These are phyloP conservation scores for Pichia sp. DNA, from an alignment of 1,139 yeast species.

Conservation along the genomic window DNA sequence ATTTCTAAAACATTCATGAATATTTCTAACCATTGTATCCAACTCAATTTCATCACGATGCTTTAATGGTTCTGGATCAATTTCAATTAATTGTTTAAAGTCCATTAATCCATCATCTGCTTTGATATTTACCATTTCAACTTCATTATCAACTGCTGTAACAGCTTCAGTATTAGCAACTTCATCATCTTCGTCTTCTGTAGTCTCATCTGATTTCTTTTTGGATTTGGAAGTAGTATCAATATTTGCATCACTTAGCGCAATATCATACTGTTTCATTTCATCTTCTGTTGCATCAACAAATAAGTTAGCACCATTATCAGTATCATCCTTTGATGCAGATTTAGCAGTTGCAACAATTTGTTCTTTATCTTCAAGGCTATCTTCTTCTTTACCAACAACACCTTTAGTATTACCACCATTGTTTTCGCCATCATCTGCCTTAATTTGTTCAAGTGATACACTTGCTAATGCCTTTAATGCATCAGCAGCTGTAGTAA, in stretches of 20 bases:
- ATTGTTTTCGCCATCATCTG: neutral
- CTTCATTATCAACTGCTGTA: constrained; percentile 1
- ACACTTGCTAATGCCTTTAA: constrained; percentile 7
- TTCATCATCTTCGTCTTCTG: neutral
- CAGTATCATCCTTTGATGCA: constrained; percentile 8
- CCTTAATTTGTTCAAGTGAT: constrained; percentile 5
- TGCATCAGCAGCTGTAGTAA: constrained; percentile 2
- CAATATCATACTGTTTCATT: constrained; percentile 20
- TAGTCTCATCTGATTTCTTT: neutral
- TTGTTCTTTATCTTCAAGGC: neutral
- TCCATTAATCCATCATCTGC: constrained; percentile 18
- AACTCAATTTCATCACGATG: constrained; percentile 22
- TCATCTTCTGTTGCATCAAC: constrained; percentile 27
- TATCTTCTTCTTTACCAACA: neutral
- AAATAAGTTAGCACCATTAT: constrained; percentile 22
- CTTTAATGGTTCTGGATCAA: constrained; percentile 27
- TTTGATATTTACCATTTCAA: constrained; percentile 10
- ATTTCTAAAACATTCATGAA: constrained; percentile 37
- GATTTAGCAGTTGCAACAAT: neutral
- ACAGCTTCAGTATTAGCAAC: neutral
- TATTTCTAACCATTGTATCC: constrained; percentile 28
- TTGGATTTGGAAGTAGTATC: neutral
- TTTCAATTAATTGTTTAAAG: constrained; percentile 17
- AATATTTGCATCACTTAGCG: constrained; percentile 1
- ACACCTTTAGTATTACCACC: neutral